Evolutionary conservation across 2,329 filamentous ascomycete genomes (phyloP), one percentile per base, ranked within the genome.

Genomic region (Hysterium pulicare): DNA sequence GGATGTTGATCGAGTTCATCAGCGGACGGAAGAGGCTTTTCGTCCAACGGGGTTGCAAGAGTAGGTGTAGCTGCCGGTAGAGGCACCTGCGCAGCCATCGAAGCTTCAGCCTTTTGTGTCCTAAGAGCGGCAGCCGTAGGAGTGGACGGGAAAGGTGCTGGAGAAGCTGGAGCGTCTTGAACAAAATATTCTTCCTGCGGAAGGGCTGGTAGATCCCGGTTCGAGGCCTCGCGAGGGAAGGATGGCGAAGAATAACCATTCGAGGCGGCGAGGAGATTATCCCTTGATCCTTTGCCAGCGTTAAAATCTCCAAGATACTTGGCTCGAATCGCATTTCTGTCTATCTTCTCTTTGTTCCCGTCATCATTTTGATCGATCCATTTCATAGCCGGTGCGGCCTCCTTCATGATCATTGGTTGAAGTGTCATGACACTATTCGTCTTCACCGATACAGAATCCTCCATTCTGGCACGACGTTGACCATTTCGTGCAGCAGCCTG

Each of bases 351-450:
- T 78, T 91, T 86, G 3, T 86, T 77, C 56, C 91, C 84, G 71
- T 95, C 95, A 69, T 97, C 93, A 62, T 96, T 97, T 57, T 88
- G 90, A 66, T 82, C 94, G 23, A 91, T 89, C 93, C 93, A 98
- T 67, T 95, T 95, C 83, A 98, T 85, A 1, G 93, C 93, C 19
- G 90, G 87, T 7, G 87, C 93, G 15, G 90, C 91, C 64, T 95
- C 93, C 40, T 77, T 89, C 58, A 90, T 76, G 48, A 97, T 85
- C 40, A 83, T 79, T 1, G 90, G 86, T 61, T 95, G 90, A 35
- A 97, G 73, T 3, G 90, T 95, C 59, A 96, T 78, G 42, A 95
- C 80, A 52, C 93, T 98, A 66, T 84, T 90, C 3, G 90, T 96
- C 76, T 94, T 95, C 33, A 70, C 69, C 43, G 77, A 73, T 9